Evolutionary conservation across 1,284 basidiomycete species (phyloP).

Genomic region (Boletus holoroseus): DNA sequence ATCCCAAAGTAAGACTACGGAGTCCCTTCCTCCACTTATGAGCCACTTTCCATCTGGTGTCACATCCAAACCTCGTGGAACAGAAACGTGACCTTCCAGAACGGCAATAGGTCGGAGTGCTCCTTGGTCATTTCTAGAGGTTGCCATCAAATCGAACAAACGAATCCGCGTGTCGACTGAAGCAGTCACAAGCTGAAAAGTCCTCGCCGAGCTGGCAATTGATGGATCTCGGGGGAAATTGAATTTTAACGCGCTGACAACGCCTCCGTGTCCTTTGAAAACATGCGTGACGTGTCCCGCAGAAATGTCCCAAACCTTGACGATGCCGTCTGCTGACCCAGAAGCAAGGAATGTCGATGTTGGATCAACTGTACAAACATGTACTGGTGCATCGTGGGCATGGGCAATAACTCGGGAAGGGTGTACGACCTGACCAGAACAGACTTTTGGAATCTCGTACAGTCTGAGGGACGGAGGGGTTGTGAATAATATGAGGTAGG

Average conservation of each 20-base stretch:
- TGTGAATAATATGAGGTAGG: conserved; percentile 63
- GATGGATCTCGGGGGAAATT: conserved; percentile 61
- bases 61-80: conserved; percentile 82
- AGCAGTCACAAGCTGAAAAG: conserved; percentile 83
- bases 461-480: conserved; percentile 63
- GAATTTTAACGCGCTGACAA: conserved; percentile 86
- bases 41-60: conserved; percentile 83
- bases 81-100: conserved; percentile 87
- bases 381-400: conserved; percentile 90
- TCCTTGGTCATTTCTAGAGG: conserved; percentile 48
- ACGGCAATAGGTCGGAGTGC: conserved; percentile 68
- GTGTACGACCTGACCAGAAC: conserved; percentile 46
- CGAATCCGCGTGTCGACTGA: conserved; percentile 85
- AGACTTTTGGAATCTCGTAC: conserved; percentile 54
- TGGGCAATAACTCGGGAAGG: conserved; percentile 72
- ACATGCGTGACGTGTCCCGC: conserved; percentile 91
- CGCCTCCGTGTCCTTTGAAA: conserved; percentile 94
- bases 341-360: conserved; percentile 90
- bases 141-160: conserved; percentile 80
- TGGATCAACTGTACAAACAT: conserved; percentile 81
- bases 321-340: conserved; percentile 91
- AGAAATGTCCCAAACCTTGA: conserved; percentile 93
- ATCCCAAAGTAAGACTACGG: conserved; percentile 89
- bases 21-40: conserved; percentile 84
- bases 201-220: conserved; percentile 42